A percentile compares a stretch with the other conserved stretches of the same genome.
Conservation (phyloP, 129 eudicot species). For the Silybum marianum region DNA sequence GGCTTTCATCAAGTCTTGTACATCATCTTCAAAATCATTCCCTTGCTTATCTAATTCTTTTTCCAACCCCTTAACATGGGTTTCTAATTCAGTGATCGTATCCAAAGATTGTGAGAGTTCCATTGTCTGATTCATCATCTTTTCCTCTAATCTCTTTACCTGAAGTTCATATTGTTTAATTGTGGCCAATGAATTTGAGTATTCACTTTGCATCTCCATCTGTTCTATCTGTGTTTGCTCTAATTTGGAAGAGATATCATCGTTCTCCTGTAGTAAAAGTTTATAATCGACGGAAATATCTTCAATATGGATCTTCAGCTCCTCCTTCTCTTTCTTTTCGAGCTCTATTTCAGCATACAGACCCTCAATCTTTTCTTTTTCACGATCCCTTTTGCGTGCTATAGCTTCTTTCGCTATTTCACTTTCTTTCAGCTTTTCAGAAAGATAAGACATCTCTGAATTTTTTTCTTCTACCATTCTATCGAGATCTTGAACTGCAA, state of each 20-base stretch:
- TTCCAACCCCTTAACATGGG: constrained; percentile 57
- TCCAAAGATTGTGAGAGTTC: constrained; percentile 59
- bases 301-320: constrained; percentile 44
- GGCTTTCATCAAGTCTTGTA: constrained; percentile 51
- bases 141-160: constrained; percentile 65
- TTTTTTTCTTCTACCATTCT: constrained; percentile 57
- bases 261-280: constrained; percentile 52
- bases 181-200: constrained; percentile 47
- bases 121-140: constrained; percentile 42
- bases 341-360: constrained; percentile 59
- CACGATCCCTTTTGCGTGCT: constrained; percentile 23
- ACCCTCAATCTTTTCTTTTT: constrained; percentile 33
- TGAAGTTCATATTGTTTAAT: constrained; percentile 50
- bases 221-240: constrained; percentile 47
- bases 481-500: constrained; percentile 57
- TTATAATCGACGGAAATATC: constrained; percentile 55
- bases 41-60: constrained; percentile 71
- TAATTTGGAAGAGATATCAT: constrained; percentile 45
- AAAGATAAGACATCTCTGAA: constrained; percentile 47
- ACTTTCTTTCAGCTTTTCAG: constrained; percentile 40
- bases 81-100: constrained; percentile 57
- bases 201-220: constrained; percentile 49
- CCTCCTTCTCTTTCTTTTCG: constrained; percentile 64
- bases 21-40: constrained; percentile 62
- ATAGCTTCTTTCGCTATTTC: constrained; percentile 25